Evolutionary conservation across 805 yeast genomes (phyloP).

Genomic region (Yarrowia deformans): DNA sequence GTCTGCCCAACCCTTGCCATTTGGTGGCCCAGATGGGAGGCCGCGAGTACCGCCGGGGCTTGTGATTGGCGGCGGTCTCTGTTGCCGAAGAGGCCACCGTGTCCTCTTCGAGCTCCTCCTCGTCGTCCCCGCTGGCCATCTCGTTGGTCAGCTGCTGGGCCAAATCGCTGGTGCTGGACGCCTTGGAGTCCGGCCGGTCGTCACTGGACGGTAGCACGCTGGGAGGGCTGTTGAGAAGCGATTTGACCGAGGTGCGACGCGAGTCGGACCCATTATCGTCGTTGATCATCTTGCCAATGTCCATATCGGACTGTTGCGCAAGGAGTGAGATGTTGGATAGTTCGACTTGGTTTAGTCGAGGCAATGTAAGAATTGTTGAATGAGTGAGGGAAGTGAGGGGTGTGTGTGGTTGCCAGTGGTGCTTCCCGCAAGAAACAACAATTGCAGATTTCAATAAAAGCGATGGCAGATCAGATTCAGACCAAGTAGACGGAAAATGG

Average conservation of each 20-base stretch:
- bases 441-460: too few relatives aligned
- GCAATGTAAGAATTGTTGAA: too few relatives aligned
- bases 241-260: conserved; percentile 38
- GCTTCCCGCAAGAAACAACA: neutral
- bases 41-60: conserved; percentile 55
- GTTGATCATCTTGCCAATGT: conserved; percentile 38
- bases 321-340: neutral
- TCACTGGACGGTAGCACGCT: conserved; percentile 1
- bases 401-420: too few relatives aligned
- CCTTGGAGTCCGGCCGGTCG: conserved; percentile 22
- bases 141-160: conserved; percentile 25
- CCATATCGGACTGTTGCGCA: conserved; percentile 22
- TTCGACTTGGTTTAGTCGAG: neutral
- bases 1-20: conserved; percentile 59
- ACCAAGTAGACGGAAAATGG: neutral
- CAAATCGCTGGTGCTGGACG: conserved; percentile 19
- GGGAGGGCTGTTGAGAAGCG: conserved; percentile 34
- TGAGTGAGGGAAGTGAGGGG: neutral
- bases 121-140: conserved; percentile 9
- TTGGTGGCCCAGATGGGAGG: conserved; percentile 88
- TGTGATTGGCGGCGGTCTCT: conserved; percentile 45
- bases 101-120: neutral
- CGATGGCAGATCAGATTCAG: conserved; percentile 5
- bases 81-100: neutral
- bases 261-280: conserved; percentile 35